These are phyloP conservation scores for Angophora floribunda DNA, from an alignment of 345 rosid species.

Conservation along the genomic window DNA sequence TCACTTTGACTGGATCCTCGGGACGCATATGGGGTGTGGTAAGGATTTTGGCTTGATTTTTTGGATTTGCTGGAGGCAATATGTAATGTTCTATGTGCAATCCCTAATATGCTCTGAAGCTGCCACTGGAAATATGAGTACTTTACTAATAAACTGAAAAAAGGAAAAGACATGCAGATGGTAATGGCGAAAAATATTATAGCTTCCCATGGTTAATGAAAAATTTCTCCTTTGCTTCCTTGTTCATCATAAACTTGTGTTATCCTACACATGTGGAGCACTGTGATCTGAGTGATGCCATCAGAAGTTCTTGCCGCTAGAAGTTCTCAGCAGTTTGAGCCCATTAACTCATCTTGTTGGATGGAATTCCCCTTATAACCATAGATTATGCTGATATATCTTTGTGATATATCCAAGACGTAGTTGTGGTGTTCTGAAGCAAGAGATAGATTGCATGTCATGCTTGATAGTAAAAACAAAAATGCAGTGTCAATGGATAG, in stretches of 20 bases:
- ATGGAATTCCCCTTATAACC: background rate
- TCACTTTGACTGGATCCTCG: conserved; percentile 60
- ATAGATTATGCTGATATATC: background rate
- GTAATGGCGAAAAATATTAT: background rate
- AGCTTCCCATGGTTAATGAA: background rate
- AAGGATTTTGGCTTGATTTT: conserved; percentile 17
- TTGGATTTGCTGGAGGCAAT: background rate
- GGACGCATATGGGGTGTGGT: conserved; percentile 74
- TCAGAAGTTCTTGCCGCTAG: background rate
- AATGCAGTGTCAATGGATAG: background rate
- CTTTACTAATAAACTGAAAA: background rate
- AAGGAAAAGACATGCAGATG: background rate
- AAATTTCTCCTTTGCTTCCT: background rate
- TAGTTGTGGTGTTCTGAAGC: background rate
- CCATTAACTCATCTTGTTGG: background rate
- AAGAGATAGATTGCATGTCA: background rate
- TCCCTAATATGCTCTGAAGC: background rate
- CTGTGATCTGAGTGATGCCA: background rate
- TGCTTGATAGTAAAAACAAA: background rate
- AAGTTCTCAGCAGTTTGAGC: background rate
- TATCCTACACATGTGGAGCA: background rate
- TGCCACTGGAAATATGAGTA: background rate
- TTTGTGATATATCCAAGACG: background rate
- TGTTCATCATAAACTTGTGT: background rate
- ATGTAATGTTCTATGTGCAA: background rate